Evolutionary conservation across 441 rosid genomes (phyloP).

Genomic region (Hura crepitans): DNA sequence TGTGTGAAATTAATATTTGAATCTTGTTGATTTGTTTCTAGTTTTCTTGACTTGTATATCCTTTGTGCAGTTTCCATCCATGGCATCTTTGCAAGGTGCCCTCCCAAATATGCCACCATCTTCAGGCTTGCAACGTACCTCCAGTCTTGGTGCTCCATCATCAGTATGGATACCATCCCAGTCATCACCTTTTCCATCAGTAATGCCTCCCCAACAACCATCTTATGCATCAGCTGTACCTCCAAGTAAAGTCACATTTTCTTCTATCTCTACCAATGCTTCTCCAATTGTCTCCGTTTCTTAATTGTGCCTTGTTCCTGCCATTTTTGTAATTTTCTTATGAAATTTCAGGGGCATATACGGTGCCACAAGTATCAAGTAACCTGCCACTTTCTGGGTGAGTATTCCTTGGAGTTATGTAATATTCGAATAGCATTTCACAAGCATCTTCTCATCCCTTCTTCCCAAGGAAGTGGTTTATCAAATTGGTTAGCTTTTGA

Average conservation of each 20-base stretch:
- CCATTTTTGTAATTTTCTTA: conserved; percentile 25
- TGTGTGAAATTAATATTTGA: conserved; percentile 7
- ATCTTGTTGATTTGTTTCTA: background rate
- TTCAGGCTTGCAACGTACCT: conserved; percentile 38
- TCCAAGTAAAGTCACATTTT: conserved; percentile 32
- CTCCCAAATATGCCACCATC: conserved; percentile 49
- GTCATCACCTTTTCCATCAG: conserved; percentile 42
- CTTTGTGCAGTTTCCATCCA: conserved; percentile 64
- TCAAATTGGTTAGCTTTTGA: background rate
- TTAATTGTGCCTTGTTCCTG: background rate
- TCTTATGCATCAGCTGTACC: conserved; percentile 38
- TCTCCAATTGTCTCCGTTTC: background rate
- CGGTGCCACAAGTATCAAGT: conserved; percentile 40
- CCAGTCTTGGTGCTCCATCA: conserved; percentile 42
- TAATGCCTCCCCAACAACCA: conserved; percentile 43
- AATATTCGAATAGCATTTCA: background rate
- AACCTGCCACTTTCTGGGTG: conserved; percentile 37
- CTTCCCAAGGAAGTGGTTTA: background rate
- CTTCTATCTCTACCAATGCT: background rate
- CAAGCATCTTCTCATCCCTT: background rate
- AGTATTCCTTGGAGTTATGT: conserved; percentile 1
- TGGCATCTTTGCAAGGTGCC: conserved; percentile 63
- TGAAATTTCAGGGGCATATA: conserved; percentile 44
- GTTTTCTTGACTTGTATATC: conserved; percentile 9
- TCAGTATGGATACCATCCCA: conserved; percentile 55